Base-by-base conservation (phyloP, 257 asterid genomes). In the Gardenia jasminoides region DNA sequence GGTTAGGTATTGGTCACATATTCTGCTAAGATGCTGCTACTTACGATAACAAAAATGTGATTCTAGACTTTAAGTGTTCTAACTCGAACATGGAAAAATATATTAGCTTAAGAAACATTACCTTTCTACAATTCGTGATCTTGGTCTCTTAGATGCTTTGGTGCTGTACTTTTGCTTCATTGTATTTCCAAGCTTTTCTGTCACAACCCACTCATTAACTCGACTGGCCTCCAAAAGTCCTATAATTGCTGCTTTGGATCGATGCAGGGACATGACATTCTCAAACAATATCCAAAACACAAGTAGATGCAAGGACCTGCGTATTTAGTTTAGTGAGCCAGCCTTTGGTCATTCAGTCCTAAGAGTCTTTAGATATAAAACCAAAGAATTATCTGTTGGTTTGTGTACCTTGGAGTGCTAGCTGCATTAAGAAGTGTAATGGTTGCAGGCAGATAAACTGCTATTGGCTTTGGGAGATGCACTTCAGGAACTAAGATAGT, bases 191-290 rank as follows among this genome's bases (percentile, higher is more conserved):
- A 94, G 85, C 87, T 94, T 94, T 84, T 94, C 98, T 1, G 98
- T 94, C 82, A 94, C 98, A 47, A 93, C 86, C 97, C 97, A 94
- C 81, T 94, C 98, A 59, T 92, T 90, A 65, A 86, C 97, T 76
- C 98, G 79, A 76, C 75, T 90, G 75, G 96, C 94, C 84, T 88
- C 98, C 44, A 94, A 79, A 76, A 94, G 93, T 73, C 98, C 97
- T 78, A 91, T 92, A 47, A 94, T 87, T 80, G 97, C 89, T 80
- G 97, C 98, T 84, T 94, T 92, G 80, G 97, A 80, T 82, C 97
- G 89, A 83, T 92, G 97, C n/a, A 94, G 88, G 30, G 98, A 90
- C 98, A 92, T 92, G 47, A 92, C 97, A 76, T 90, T 92, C 89
- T 92, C 97, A 68, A 92, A 92, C 74, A 94, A 81, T 74, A 92